Conservation (phyloP, 2,329 filamentous ascomycete genomes). For the Penicillium sclerotigenum region DNA sequence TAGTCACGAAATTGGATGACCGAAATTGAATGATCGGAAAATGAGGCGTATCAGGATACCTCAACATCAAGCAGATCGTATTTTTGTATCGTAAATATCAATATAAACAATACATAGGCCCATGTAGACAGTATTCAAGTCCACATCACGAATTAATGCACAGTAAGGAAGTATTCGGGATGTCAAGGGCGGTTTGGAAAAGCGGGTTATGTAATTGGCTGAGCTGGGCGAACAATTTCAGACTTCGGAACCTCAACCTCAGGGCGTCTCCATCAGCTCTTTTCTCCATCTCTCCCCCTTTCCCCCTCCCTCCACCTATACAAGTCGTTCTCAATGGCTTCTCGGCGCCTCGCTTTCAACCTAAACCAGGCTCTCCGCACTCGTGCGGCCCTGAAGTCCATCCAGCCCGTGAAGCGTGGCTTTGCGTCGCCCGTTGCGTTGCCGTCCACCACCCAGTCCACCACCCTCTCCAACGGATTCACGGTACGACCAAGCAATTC, state of each 20-base stretch:
- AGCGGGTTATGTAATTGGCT: slow-evolving; percentile 46
- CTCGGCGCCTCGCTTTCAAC: slow-evolving; percentile 93
- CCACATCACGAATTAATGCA: background rate
- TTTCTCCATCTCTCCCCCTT: slow-evolving; percentile 48
- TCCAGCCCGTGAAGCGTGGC: slow-evolving; percentile 74
- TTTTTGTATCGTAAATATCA: background rate
- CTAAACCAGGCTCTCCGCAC: slow-evolving; percentile 85
- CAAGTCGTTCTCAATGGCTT: slow-evolving; percentile 68
- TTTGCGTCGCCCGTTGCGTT: slow-evolving; percentile 77
- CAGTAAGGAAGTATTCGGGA: slow-evolving; percentile 36
- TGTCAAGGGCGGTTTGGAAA: slow-evolving; percentile 38
- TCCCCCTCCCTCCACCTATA: slow-evolving; percentile 38
- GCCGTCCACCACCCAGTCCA: slow-evolving; percentile 86
- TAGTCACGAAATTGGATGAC: slow-evolving; percentile 13
- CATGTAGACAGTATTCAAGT: background rate
- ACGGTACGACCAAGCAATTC: slow-evolving; percentile 61
- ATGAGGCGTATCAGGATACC: background rate
- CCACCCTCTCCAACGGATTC: slow-evolving; percentile 94
- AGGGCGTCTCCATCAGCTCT: slow-evolving; percentile 40
- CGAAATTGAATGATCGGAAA: background rate
- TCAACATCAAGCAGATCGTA: background rate
- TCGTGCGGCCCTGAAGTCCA: slow-evolving; percentile 76
- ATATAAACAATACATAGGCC: background rate
- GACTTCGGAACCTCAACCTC: slow-evolving; percentile 45
- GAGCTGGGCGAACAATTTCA: slow-evolving; percentile 43